Evolutionary conservation across 1,284 basidiomycete genomes (phyloP).

Genomic region (Mycena sp.): DNA sequence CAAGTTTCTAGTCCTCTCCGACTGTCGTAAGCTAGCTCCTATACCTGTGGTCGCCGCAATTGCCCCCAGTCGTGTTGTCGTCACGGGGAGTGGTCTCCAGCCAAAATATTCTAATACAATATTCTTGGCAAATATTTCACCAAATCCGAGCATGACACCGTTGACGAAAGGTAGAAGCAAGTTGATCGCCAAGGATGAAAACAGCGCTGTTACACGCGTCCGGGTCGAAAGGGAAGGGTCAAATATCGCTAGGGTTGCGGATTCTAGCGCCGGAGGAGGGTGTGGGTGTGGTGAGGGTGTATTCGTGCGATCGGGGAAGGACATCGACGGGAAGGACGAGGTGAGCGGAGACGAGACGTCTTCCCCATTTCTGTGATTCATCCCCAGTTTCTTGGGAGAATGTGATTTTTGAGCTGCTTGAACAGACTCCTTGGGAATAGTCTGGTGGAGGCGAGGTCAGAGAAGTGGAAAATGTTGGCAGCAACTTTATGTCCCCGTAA

Average conservation of each 20-base stretch:
- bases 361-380: constrained; percentile 75
- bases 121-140: constrained; percentile 96
- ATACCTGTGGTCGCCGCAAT: constrained; percentile 46
- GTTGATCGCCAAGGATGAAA: constrained; percentile 92
- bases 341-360: constrained; percentile 68
- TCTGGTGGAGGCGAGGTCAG: constrained; percentile 15
- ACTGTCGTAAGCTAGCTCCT: constrained; percentile 21
- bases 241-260: constrained; percentile 84
- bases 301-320: constrained; percentile 66
- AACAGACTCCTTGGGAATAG: constrained; percentile 16
- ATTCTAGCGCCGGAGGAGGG: constrained; percentile 50
- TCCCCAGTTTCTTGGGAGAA: constrained; percentile 48
- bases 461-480: not conserved
- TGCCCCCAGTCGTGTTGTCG: constrained; percentile 46
- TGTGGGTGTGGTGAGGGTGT: constrained; percentile 54
- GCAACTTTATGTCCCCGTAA: constrained; percentile 44
- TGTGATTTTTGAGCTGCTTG: constrained; percentile 35
- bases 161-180: constrained; percentile 94
- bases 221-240: constrained; percentile 71
- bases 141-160: constrained; percentile 98
- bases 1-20: constrained; percentile 14
- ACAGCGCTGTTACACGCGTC: constrained; percentile 75
- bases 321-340: constrained; percentile 81
- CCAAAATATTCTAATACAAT: constrained; percentile 76
- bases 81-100: constrained; percentile 45